phyloP scores from a whole-genome alignment of 2,329 filamentous ascomycete species.

The Calonectria pseudoreteaudii region DNA sequence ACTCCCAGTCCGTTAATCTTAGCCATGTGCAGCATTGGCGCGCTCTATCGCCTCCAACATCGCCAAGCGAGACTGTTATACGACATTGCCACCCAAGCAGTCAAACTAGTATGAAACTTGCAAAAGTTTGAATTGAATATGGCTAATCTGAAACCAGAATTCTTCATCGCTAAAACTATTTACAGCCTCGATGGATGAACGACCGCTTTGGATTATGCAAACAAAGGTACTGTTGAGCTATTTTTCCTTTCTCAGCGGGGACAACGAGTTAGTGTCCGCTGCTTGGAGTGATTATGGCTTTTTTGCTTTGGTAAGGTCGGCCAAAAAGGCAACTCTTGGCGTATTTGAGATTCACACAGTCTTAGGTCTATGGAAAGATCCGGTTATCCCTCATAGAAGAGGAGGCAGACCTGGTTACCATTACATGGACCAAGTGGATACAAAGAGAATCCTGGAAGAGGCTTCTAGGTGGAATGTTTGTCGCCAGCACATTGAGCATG shows the following conservation, averaged over 20 bases:
- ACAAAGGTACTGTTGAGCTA: not conserved
- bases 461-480: slow-evolving; percentile 14
- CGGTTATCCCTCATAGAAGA: not conserved
- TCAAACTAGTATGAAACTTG: not conserved
- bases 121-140: not conserved
- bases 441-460: slow-evolving; percentile 28
- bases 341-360: not conserved
- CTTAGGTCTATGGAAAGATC: not conserved
- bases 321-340: too few relatives aligned
- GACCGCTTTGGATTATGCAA: not conserved
- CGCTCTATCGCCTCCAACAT: not conserved
- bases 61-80: not conserved
- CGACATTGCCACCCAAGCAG: not conserved
- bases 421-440: slow-evolving; percentile 24
- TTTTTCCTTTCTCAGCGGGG: not conserved
- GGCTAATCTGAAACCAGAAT: not conserved
- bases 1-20: not conserved
- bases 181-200: not conserved
- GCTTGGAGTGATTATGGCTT: not conserved
- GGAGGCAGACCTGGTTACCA: not conserved
- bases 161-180: not conserved
- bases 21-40: not conserved
- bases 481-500: slow-evolving; percentile 24
- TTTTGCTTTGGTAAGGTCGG: not conserved
- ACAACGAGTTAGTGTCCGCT: not conserved